Percentiles rank a stretch among this genome's conserved stretches.
These are phyloP conservation scores for Magnolia officinalis DNA, from an alignment of 164 flowering plant species.

Conservation along the genomic window DNA sequence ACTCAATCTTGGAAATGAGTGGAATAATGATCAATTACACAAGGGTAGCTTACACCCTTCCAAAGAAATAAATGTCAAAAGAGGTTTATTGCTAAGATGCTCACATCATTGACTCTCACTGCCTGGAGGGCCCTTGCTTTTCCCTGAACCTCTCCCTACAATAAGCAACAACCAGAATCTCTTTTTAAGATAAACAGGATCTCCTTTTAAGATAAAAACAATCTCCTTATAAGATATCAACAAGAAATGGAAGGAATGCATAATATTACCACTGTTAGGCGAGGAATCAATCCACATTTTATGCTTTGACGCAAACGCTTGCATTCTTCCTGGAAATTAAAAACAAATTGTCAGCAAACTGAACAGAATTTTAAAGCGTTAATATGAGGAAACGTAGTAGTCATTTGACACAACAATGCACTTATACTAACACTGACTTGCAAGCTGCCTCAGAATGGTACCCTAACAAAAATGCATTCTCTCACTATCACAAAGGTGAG, in stretches of 20 bases:
- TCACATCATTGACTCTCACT: conserved; percentile 86
- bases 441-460: too few relatives aligned
- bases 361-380: not conserved
- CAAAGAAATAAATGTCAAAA: not conserved
- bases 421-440: not conserved
- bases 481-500: too few relatives aligned
- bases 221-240: not conserved
- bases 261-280: conserved; percentile 78
- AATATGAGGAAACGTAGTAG: not conserved
- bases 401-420: not conserved
- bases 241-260: not conserved
- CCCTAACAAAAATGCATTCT: too few relatives aligned
- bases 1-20: not conserved
- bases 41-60: not conserved
- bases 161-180: conserved; percentile 8
- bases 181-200: not conserved
- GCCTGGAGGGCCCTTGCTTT: conserved; percentile 77
- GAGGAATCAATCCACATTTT: conserved; percentile 83
- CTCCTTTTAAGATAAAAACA: not conserved
- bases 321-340: conserved; percentile 73
- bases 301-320: conserved; percentile 91
- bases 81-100: conserved; percentile 18
- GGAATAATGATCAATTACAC: not conserved
- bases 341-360: not conserved
- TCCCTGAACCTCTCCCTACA: conserved; percentile 87